Evolutionary conservation across 768 basidiomycete species (phyloP).

Genomic region (Nidularia pulvinata): DNA sequence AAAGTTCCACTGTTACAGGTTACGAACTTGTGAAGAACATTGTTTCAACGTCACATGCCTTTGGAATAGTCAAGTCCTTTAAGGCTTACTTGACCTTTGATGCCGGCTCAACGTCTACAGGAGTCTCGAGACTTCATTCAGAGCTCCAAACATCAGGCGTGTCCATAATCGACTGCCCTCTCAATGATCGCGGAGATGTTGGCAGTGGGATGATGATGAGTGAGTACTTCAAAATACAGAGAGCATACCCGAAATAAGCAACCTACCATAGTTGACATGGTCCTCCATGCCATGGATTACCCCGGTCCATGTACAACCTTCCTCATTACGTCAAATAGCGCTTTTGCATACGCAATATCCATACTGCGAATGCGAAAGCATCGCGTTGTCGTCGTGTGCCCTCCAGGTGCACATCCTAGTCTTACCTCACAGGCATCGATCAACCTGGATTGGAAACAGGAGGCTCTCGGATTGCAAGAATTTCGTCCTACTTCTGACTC

Average conservation of each 20-base stretch:
- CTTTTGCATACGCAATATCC: constrained; percentile 61
- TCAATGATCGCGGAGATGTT: constrained; percentile 32
- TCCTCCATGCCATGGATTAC: constrained; percentile 66
- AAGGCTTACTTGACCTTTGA: constrained; percentile 20
- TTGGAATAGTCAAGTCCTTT: constrained; percentile 16
- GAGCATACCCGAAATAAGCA: too few relatives aligned
- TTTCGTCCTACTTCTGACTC: too few relatives aligned
- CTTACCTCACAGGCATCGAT: constrained; percentile 60
- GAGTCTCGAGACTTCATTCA: constrained; percentile 13
- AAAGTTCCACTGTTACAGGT: constrained; percentile 7
- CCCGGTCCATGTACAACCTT: constrained; percentile 57
- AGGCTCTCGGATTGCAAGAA: too few relatives aligned
- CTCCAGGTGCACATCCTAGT: constrained; percentile 34
- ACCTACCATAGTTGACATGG: constrained; percentile 65
- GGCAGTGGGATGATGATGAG: constrained; percentile 54
- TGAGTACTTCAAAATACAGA: constrained; percentile 18
- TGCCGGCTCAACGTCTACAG: constrained; percentile 4
- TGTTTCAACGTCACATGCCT: constrained; percentile 10
- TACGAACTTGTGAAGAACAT: constrained; percentile 20
- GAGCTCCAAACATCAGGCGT: constrained; percentile 28
- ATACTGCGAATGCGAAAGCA: constrained; percentile 53
- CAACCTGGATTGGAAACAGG: too few relatives aligned
- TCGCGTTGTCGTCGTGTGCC: constrained; percentile 50
- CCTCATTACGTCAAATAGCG: constrained; percentile 67
- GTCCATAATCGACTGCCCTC: constrained; percentile 26